A percentile compares a stretch with the other conserved stretches of the same genome.
These are phyloP conservation scores for Cudoniella acicularis DNA, from an alignment of 495 filamentous ascomycete species.

Conservation along the genomic window DNA sequence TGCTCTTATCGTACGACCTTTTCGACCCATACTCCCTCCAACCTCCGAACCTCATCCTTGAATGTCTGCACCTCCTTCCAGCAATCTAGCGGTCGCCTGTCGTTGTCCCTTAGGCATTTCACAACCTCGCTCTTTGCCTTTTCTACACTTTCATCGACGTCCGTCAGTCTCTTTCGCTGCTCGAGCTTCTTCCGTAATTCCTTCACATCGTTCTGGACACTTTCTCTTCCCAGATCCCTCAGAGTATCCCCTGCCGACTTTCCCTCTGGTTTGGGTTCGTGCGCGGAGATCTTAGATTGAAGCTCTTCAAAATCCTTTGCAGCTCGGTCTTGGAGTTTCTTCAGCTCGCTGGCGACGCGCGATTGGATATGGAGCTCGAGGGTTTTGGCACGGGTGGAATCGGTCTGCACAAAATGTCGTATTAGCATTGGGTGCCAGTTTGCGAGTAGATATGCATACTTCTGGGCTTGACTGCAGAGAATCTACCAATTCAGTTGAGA, in stretches of 20 bases:
- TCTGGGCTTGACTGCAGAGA: constrained; percentile 79
- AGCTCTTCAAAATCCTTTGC: constrained; percentile 56
- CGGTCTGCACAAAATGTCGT: constrained; percentile 54
- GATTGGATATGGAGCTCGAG: constrained; percentile 84
- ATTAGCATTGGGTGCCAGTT: not conserved
- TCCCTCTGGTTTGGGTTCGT: constrained; percentile 18
- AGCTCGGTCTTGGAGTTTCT: constrained; percentile 60
- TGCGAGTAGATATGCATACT: constrained; percentile 43
- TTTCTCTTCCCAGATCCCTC: constrained; percentile 46
- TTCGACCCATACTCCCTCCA: constrained; percentile 86
- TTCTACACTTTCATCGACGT: constrained; percentile 62
- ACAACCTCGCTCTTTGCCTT: constrained; percentile 74
- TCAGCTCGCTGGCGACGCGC: constrained; percentile 82
- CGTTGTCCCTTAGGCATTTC: constrained; percentile 78
- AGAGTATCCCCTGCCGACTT: constrained; percentile 35
- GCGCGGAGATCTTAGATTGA: constrained; percentile 54
- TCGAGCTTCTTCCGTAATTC: constrained; percentile 71
- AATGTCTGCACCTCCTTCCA: constrained; percentile 92
- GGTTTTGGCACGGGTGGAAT: constrained; percentile 76
- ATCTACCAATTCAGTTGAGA: constrained; percentile 80
- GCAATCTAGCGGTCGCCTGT: constrained; percentile 89
- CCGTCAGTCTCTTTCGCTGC: constrained; percentile 65
- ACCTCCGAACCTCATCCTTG: constrained; percentile 74
- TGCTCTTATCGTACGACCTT: constrained; percentile 57
- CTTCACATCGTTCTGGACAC: constrained; percentile 64